Evolutionary conservation across 495 filamentous ascomycete species (phyloP).

Genomic region (Penicillium silybi): DNA sequence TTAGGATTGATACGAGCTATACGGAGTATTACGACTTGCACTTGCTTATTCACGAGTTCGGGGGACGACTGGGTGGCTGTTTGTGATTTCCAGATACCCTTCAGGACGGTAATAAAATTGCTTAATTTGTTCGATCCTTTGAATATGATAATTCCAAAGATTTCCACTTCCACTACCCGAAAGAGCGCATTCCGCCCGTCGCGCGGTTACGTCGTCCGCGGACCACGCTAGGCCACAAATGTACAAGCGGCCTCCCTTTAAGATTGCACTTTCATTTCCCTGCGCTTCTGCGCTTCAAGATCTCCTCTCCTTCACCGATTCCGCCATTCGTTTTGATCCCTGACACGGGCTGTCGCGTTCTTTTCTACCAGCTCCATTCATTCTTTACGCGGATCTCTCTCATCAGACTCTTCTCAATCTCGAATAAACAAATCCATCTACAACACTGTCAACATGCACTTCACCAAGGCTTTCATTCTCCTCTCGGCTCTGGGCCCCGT

Average conservation of each 20-base stretch:
- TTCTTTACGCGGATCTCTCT: slow-evolving; percentile 22
- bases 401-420: background rate
- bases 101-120: background rate
- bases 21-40: background rate
- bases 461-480: slow-evolving; percentile 34
- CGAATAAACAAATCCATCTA: background rate
- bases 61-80: slow-evolving; percentile 1
- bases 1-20: no score
- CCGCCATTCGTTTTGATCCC: slow-evolving; percentile 24
- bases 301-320: slow-evolving; percentile 12
- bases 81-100: background rate
- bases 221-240: slow-evolving; percentile 4
- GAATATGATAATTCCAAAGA: no score
- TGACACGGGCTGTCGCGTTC: slow-evolving; percentile 38
- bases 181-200: slow-evolving; percentile 19
- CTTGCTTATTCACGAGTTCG: background rate
- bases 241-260: slow-evolving; percentile 13
- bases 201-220: slow-evolving; percentile 11
- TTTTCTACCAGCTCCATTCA: slow-evolving; percentile 36
- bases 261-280: slow-evolving; percentile 15
- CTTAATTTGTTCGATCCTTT: no score
- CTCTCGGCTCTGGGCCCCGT: slow-evolving; percentile 30
- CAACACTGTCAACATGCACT: slow-evolving; percentile 27
- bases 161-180: no score
- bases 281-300: no score